Conservation (phyloP, 1,284 basidiomycete genomes). For the Schizophyllum commune region DNA sequence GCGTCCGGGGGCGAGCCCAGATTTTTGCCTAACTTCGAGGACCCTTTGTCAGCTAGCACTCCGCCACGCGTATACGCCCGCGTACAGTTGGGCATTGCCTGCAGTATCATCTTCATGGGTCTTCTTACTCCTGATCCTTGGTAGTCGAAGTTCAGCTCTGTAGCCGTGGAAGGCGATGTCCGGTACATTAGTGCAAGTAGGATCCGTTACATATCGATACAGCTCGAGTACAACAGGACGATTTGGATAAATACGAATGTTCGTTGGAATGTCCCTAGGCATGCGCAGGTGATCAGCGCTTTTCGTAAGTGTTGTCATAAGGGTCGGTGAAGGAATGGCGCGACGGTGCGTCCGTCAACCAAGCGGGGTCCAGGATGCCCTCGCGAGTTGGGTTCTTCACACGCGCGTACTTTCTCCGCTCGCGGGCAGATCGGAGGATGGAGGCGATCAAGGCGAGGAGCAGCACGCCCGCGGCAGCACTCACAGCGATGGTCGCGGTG, state of each 20-base stretch:
- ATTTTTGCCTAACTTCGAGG: too few relatives aligned
- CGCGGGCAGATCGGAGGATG: neutral
- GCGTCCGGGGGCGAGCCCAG: too few relatives aligned
- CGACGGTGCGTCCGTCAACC: neutral
- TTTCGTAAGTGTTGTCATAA: neutral
- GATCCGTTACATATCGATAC: neutral
- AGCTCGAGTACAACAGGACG: neutral
- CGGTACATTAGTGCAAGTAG: too few relatives aligned
- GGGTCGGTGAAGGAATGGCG: neutral
- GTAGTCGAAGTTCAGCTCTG: too few relatives aligned
- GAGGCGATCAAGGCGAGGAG: neutral
- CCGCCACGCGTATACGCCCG: too few relatives aligned
- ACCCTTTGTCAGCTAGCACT: too few relatives aligned
- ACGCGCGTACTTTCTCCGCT: neutral
- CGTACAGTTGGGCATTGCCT: too few relatives aligned
- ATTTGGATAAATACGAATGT: too few relatives aligned
- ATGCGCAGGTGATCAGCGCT: neutral
- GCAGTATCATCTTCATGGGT: too few relatives aligned
- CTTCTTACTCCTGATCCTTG: too few relatives aligned
- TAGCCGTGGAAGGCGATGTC: too few relatives aligned
- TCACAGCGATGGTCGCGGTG: neutral
- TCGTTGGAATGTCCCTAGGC: neutral
- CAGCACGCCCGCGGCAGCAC: neutral
- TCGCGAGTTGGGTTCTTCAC: neutral
- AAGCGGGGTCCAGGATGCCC: neutral